Evolutionary conservation across 2,329 filamentous ascomycete genomes (phyloP), one percentile per base, ranked within the genome.

Genomic region (Cadophora luteo-olivacea): DNA sequence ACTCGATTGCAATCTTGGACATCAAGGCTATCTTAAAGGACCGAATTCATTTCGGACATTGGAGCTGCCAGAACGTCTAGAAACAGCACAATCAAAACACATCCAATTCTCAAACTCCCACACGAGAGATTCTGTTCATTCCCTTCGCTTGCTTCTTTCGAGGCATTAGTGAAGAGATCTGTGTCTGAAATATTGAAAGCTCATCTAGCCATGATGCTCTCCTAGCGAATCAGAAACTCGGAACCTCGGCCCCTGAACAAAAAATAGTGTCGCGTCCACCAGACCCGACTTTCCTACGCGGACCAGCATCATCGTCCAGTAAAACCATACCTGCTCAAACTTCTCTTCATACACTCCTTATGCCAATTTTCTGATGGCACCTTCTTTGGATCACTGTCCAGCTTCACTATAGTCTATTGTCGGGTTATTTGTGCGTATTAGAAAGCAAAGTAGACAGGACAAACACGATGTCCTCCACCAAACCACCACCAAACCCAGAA

Each of bases 201-300:
- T 60, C 14, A 14, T 41, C 4, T 4, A 49, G 24, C 24, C 16
- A 22, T n/a, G 41, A 19, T 32, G 19, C 33, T 54, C 45, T 52
- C 33, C 19, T 33, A 63, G 33, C 65, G 51, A 67, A 64, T 64
- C 41, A 64, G 61, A 60, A 58, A 45, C 45, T 58, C 41, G 66
- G 41, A 38, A 48, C 64, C 64, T 57, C 57, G 51, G 65, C 51
- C 49, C 51, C 49, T n/a, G 25, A 36, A 51, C 52, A 52, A 65
- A 65, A 61, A 60, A 49, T 61, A 38, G 38, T 61, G 49, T 64
- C 64, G 65, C 68, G 68, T 69, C 58, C 24, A 36, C 51, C 54
- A 24, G 55, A 51, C 41, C 11, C 36, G 2, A 60, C 33, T 48
- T 38, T 9, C 4, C 19, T 25, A 51, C 24, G 51, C 52, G 38